These are phyloP conservation scores for Torulaspora maleeae DNA, from an alignment of 805 yeast species.

Conservation along the genomic window DNA sequence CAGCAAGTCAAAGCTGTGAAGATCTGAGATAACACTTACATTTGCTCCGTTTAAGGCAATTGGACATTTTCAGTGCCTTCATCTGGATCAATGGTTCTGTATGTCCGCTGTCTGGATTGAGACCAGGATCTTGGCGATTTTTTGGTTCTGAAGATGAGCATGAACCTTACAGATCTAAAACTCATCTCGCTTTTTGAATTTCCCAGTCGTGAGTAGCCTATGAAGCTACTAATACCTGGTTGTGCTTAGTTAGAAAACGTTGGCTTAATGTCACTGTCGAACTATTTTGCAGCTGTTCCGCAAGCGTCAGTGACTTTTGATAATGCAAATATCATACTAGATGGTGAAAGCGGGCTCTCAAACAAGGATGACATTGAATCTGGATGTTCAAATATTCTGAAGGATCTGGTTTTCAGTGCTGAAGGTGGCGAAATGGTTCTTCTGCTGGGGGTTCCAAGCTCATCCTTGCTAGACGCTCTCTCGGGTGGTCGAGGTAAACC, in stretches of 20 bases:
- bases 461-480: slow-evolving; percentile 24
- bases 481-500: slow-evolving; percentile 19
- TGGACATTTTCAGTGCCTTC: no score
- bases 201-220: no score
- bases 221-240: background rate
- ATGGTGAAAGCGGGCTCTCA: background rate
- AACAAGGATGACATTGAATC: slow-evolving; percentile 1
- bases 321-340: slow-evolving; percentile 19
- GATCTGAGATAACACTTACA: no score
- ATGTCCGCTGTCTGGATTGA: no score
- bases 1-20: background rate
- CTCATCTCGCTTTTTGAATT: background rate
- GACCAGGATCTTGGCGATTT: no score
- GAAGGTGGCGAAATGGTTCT: slow-evolving; percentile 29
- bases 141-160: no score
- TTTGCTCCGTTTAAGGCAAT: no score
- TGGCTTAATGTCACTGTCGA: slow-evolving; percentile 21
- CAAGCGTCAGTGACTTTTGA: slow-evolving; percentile 27
- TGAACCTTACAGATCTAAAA: no score
- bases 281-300: slow-evolving; percentile 25
- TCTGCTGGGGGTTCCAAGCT: slow-evolving; percentile 28
- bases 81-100: no score
- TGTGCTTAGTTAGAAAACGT: background rate
- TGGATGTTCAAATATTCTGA: background rate
- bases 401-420: slow-evolving; percentile 24